Evolutionary conservation across 306 rosid genomes (phyloP).

Genomic region (Quercus variabilis): DNA sequence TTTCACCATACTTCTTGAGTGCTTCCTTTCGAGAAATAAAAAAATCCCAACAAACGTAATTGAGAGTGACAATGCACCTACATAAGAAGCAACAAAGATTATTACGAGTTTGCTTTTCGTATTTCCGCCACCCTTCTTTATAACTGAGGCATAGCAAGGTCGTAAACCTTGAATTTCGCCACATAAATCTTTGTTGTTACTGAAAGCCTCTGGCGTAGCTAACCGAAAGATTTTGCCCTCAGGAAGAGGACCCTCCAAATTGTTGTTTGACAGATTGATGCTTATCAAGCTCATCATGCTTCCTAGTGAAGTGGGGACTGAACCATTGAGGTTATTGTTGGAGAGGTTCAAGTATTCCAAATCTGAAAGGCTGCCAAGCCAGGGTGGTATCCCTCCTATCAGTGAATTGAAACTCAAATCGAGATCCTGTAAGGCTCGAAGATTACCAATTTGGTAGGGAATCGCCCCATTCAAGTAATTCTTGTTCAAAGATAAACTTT

Average conservation of each 20-base stretch:
- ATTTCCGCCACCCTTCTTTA: not conserved
- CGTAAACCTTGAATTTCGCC: not conserved
- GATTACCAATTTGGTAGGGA: constrained; percentile 25
- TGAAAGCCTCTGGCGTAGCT: too few relatives aligned
- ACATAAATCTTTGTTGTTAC: too few relatives aligned
- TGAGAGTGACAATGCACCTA: not conserved
- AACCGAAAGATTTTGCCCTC: too few relatives aligned
- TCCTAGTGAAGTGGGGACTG: too few relatives aligned
- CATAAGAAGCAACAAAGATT: constrained; percentile 3
- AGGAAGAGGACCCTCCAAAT: too few relatives aligned
- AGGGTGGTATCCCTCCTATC: constrained; percentile 13
- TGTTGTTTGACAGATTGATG: too few relatives aligned
- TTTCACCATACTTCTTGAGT: not conserved
- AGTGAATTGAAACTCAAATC: constrained; percentile 34
- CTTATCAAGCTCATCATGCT: too few relatives aligned
- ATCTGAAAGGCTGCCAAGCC: constrained; percentile 13
- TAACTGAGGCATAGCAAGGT: not conserved
- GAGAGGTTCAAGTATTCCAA: constrained; percentile 8
- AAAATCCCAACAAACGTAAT: not conserved
- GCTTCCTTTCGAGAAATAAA: not conserved
- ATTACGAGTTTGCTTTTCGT: not conserved
- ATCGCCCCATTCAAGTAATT: constrained; percentile 26
- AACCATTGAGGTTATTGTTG: too few relatives aligned
- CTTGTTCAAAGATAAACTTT: constrained; percentile 8
- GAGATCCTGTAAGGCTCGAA: constrained; percentile 12